Base-by-base conservation (phyloP, 2,329 filamentous ascomycete genomes). In the Orbilia quercus region DNA sequence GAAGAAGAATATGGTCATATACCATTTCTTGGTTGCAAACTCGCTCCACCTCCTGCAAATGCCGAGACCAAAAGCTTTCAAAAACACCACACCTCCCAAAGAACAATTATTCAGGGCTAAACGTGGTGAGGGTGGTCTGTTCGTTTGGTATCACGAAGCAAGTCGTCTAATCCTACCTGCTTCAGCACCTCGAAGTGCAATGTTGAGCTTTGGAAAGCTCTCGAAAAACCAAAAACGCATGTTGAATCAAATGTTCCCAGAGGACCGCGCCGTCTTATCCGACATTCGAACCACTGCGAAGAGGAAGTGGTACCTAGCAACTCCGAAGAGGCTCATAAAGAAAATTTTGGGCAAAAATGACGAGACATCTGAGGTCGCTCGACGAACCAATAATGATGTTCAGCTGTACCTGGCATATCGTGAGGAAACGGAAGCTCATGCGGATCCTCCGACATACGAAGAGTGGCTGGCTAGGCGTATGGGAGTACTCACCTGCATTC, bases 31-130 rank as follows among this genome's bases (percentile, higher is more conserved):
- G 11, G 42, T 60, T 14, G 16, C 22, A 2, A 60, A 48, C 23
- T 60, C 55, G 1, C 55, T 60, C 12, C 44, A 60, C 38, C 40
- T 50, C 14, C 28, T 60, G 11, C 55, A 40, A 1, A 60, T 60
- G 55, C 55, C 55, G 2, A 40, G 55, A 12, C 55, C 23, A 1
- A 14, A 6, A 5, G 55, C 55, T 9, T 60, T 60, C 23, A 7
- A 16, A 22, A 23, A 7, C 12, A 18, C 14, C 1, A 12, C 4
- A 12, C 18, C 2, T 14, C 22, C 7, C 12, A 14, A 20, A 14
- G 12, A 16, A 18, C 18, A 16, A 47, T 31, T 51, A 51, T 18
- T 31, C 42, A 9, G 9, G 20, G 11, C 42, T 16, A 2, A 45
- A 20, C 4, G 3, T 7, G 18, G 12, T 22, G 16, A 12, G 2